These are phyloP conservation scores for Zangia roseola DNA, from an alignment of 768 basidiomycete genomes.

Conservation along the genomic window DNA sequence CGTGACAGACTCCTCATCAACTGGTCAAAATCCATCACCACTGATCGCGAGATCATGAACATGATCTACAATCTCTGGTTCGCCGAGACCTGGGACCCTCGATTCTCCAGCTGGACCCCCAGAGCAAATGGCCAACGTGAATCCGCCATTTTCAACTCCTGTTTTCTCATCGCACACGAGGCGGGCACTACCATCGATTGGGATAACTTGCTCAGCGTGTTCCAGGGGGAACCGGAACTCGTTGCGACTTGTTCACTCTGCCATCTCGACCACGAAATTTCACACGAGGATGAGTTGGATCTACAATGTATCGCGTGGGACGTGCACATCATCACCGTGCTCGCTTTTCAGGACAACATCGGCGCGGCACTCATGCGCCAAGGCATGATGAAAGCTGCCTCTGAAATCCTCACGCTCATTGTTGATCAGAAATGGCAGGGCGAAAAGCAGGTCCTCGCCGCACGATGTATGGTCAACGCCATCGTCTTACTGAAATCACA, in stretches of 20 bases:
- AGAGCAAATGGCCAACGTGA: slow-evolving; percentile 21
- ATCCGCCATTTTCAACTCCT: slow-evolving; percentile 28
- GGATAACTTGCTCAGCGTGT: slow-evolving; percentile 23
- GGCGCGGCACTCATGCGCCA: slow-evolving; percentile 19
- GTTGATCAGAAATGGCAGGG: slow-evolving; percentile 10
- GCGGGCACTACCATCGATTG: slow-evolving; percentile 17
- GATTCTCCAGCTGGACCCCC: slow-evolving; percentile 23
- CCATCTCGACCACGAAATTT: slow-evolving; percentile 27
- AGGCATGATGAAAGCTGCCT: slow-evolving; percentile 23
- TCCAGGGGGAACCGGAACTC: slow-evolving; percentile 16
- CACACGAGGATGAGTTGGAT: slow-evolving; percentile 15
- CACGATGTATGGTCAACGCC: slow-evolving; percentile 23
- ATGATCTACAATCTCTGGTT: slow-evolving; percentile 30
- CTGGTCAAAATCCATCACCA: slow-evolving; percentile 26
- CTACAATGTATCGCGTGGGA: slow-evolving; percentile 30
- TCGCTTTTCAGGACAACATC: slow-evolving; percentile 19
- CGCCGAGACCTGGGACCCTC: slow-evolving; percentile 22
- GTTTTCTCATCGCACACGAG: slow-evolving; percentile 29
- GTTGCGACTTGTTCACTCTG: slow-evolving; percentile 21
- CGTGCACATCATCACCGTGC: slow-evolving; percentile 24
- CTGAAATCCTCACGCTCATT: slow-evolving; percentile 21
- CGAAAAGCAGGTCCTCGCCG: slow-evolving; percentile 11
- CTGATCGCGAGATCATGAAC: slow-evolving; percentile 27
- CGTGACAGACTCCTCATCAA: slow-evolving; percentile 23
- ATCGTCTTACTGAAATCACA: slow-evolving; percentile 15